phyloP scores from a whole-genome alignment of 2,329 filamentous ascomycete species.

The Colletotrichum spinosum region DNA sequence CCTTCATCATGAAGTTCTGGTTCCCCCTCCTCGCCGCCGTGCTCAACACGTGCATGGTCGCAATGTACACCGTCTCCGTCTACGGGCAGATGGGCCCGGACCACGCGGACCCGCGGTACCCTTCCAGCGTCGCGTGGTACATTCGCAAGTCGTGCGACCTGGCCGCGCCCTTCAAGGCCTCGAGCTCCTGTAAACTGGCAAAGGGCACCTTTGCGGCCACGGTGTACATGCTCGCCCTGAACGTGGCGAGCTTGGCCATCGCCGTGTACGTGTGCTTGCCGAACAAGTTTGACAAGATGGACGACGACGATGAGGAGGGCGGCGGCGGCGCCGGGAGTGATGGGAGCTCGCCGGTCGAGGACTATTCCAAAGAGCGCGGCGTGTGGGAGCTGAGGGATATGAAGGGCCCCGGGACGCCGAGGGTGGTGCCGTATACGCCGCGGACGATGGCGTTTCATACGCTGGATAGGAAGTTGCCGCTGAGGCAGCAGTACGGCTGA shows the following conservation, averaged over 20 bases:
- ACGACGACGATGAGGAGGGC: constrained; percentile 51
- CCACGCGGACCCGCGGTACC: constrained; percentile 72
- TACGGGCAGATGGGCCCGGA: constrained; percentile 81
- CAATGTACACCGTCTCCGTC: constrained; percentile 73
- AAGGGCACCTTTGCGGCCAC: constrained; percentile 75
- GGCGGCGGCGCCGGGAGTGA: constrained; percentile 44
- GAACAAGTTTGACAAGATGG: constrained; percentile 64
- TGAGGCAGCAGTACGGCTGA: constrained; percentile 51
- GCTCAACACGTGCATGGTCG: constrained; percentile 67
- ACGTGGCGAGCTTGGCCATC: constrained; percentile 68
- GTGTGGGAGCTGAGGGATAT: constrained; percentile 71
- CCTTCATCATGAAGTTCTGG: constrained; percentile 78
- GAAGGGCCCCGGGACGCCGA: constrained; percentile 49
- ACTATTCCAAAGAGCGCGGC: constrained; percentile 49
- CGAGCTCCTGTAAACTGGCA: constrained; percentile 74
- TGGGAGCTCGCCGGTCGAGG: constrained; percentile 46
- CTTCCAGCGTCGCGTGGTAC: constrained; percentile 78
- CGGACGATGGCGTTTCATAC: constrained; percentile 76
- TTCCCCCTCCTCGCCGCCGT: constrained; percentile 72
- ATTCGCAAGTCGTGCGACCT: constrained; percentile 76
- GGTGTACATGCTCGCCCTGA: constrained; percentile 74
- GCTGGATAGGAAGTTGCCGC: constrained; percentile 68
- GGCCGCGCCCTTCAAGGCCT: constrained; percentile 63
- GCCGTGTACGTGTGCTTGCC: constrained; percentile 69
- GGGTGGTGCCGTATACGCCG: constrained; percentile 68